Evolutionary conservation across 768 basidiomycete species (phyloP).

Genomic region (Pholiota molesta): DNA sequence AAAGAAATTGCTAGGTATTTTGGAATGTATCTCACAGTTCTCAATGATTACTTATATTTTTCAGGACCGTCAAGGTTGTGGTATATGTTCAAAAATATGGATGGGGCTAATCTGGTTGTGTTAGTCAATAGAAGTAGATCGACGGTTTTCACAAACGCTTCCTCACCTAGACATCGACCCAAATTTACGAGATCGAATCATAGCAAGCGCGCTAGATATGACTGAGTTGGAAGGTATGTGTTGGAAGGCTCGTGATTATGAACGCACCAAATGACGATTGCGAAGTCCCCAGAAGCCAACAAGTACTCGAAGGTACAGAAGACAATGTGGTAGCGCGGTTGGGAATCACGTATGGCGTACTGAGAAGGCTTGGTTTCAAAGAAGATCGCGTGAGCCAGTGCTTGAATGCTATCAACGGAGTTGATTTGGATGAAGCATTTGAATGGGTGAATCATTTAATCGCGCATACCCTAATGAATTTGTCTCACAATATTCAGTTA

Average conservation of each 20-base stretch:
- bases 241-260: background rate
- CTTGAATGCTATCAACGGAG: slow-evolving; percentile 58
- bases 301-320: slow-evolving; percentile 54
- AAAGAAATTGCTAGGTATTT: slow-evolving; percentile 76
- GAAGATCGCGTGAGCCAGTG: slow-evolving; percentile 74
- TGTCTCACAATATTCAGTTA: slow-evolving; percentile 45
- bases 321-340: slow-evolving; percentile 75
- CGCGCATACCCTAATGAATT: too few species aligned
- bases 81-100: background rate
- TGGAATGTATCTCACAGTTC: background rate
- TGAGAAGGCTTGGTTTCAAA: slow-evolving; percentile 77
- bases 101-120: slow-evolving; percentile 3
- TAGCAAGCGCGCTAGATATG: slow-evolving; percentile 45
- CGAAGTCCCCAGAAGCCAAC: slow-evolving; percentile 29
- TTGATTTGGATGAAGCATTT: slow-evolving; percentile 86
- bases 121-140: slow-evolving; percentile 82
- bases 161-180: slow-evolving; percentile 66
- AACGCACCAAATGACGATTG: background rate
- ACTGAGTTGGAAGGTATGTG: slow-evolving; percentile 20
- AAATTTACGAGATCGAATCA: slow-evolving; percentile 56
- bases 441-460: slow-evolving; percentile 72
- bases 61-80: slow-evolving; percentile 40
- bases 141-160: slow-evolving; percentile 68
- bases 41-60: slow-evolving; percentile 1
- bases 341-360: slow-evolving; percentile 79